Base-by-base conservation (phyloP, 2,329 filamentous ascomycete species). In the Cladosporium phlei region DNA sequence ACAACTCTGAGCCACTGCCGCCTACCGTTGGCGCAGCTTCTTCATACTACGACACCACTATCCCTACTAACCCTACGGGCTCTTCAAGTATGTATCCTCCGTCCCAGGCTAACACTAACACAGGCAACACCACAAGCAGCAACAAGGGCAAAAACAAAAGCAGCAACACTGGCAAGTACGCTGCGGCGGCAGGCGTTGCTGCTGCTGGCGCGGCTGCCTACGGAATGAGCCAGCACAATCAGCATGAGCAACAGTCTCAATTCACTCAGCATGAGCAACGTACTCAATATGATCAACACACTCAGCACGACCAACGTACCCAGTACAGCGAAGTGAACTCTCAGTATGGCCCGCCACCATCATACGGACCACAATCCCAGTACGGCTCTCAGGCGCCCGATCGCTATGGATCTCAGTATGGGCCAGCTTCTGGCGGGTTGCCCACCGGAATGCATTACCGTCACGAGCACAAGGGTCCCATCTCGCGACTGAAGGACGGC, bases 401-500 rank as follows among this genome's bases (percentile, higher is more conserved):
- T 44, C 38, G 42, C 19, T 32, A 22, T 4, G 42, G 32, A 22
- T 33, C 34, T 27, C 25, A 38, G 27, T 47, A 47, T 20, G 38
- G 27, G 7, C 40, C 51, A 11, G 42, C 45, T 6, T 40, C 47
- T 17, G 47, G 42, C 10, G 46, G 35, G 19, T 51, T 33, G 45
- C 33, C 32, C 3, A 45, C 16, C 24, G 42, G 42, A 9, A 45
- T 45, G 42, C 42, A 45, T 6, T 25, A 42, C 51, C 51, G 38
- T 43, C 76, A 78, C 53, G 73, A 74, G 43, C 77, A 77, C 48
- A 70, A 70, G 34, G 79, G 79, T 0, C 76, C 80, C 0, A 67
- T 83, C 1, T 69, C 69, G 28, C 29, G 76, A 78, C 56, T 83
- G 75, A 69, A 82, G 76, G 76, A 79, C 73, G 58, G 80, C 78